These are phyloP conservation scores for Brassica incana DNA, from an alignment of 345 rosid genomes.

Conservation along the genomic window DNA sequence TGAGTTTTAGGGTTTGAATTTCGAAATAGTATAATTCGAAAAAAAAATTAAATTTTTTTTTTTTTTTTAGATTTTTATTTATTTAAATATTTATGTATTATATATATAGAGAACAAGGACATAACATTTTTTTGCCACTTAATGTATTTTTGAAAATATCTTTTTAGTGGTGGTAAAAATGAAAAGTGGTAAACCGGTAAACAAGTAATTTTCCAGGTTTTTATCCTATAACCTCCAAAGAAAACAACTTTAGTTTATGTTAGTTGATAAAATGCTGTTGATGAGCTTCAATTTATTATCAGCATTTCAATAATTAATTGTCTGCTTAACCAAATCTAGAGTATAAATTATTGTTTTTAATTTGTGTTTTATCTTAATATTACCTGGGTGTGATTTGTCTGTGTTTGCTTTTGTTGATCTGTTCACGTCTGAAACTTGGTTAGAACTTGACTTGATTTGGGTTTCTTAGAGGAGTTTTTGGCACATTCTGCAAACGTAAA, in stretches of 20 bases:
- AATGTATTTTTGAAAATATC: too few species aligned
- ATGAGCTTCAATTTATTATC: conserved; percentile 4
- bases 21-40: too few species aligned
- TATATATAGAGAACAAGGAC: too few species aligned
- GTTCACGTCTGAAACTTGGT: conserved; percentile 7
- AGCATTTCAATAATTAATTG: conserved; percentile 10
- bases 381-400: background rate
- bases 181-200: too few species aligned
- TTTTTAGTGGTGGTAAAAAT: too few species aligned
- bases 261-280: conserved; percentile 7
- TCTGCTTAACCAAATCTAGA: background rate
- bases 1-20: too few species aligned
- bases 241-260: background rate
- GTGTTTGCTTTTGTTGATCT: conserved; percentile 1
- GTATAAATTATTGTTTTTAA: background rate
- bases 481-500: conserved; percentile 90
- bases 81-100: too few species aligned
- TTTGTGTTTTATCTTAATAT: background rate
- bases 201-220: background rate
- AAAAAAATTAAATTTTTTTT: too few species aligned
- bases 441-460: conserved; percentile 50
- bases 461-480: conserved; percentile 80
- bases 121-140: too few species aligned
- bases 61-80: too few species aligned
- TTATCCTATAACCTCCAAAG: background rate